A percentile compares a stretch with the other conserved stretches of the same genome.
Evolutionary conservation across 148 eudicot species (phyloP).

Genomic region (Polygonum maritimum): DNA sequence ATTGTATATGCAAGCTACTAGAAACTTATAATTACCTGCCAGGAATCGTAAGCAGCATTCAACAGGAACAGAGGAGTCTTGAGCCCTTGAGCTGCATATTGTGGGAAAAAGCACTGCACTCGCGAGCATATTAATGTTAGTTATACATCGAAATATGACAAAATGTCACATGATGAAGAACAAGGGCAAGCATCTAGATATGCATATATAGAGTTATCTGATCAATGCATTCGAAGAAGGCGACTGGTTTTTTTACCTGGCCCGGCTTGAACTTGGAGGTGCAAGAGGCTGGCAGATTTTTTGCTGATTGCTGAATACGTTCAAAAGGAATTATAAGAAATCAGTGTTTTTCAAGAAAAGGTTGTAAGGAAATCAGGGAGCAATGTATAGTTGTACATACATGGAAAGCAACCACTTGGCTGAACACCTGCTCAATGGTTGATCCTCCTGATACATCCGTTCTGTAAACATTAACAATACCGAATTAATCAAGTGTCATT

Average conservation of each 20-base stretch:
- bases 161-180: neutral
- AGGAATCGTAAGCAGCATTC: conserved; percentile 8
- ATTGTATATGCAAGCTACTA: neutral
- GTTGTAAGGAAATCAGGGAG: neutral
- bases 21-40: conserved; percentile 4
- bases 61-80: conserved; percentile 11
- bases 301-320: neutral
- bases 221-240: neutral
- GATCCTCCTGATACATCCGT: conserved; percentile 5
- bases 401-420: neutral
- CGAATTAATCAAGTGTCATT: neutral
- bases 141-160: neutral
- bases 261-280: neutral
- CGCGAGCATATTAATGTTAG: neutral
- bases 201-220: neutral
- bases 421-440: neutral
- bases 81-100: conserved; percentile 3
- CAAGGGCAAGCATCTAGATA: too few species aligned
- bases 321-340: too few species aligned
- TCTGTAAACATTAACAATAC: neutral
- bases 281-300: conserved; percentile 10
- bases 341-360: neutral
- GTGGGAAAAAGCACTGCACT: conserved; percentile 11
- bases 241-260: neutral
- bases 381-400: neutral